Evolutionary conservation across 1,139 yeast genomes (phyloP).

Genomic region (Candida pseudoviswanathii): DNA sequence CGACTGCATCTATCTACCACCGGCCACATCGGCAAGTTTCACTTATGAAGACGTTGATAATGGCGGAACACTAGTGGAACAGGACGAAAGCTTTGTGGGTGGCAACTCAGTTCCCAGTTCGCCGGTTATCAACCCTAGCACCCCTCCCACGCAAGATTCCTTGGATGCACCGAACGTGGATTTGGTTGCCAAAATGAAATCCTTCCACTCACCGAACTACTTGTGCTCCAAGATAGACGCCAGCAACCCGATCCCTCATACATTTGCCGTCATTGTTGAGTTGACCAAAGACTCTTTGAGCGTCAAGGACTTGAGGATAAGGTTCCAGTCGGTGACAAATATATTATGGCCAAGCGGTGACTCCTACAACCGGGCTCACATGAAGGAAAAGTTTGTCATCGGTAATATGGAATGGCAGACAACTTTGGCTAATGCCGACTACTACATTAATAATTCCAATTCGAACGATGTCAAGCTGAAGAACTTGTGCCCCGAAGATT

Average conservation of each 20-base stretch:
- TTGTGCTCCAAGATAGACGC: constrained; percentile 44
- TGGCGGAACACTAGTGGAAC: constrained; percentile 28
- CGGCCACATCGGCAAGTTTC: constrained; percentile 45
- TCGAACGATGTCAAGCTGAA: constrained; percentile 35
- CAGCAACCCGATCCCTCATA: constrained; percentile 47
- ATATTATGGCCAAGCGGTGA: constrained; percentile 61
- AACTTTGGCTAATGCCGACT: constrained; percentile 46
- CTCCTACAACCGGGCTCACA: constrained; percentile 43
- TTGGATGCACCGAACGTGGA: background rate
- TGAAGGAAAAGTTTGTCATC: constrained; percentile 50
- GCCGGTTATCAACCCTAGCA: background rate
- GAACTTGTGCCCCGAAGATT: constrained; percentile 33
- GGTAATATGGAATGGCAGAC: constrained; percentile 54
- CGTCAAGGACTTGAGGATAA: constrained; percentile 32
- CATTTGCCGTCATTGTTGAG: constrained; percentile 48
- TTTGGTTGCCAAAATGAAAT: constrained; percentile 12
- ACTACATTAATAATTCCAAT: constrained; percentile 43
- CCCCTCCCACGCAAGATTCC: background rate
- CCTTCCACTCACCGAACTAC: constrained; percentile 40
- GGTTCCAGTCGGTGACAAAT: constrained; percentile 35
- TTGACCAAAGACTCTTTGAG: constrained; percentile 34
- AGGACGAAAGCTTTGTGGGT: background rate
- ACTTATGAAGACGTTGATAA: constrained; percentile 51
- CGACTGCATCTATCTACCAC: constrained; percentile 45
- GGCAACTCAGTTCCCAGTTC: background rate